Conservation (phyloP, 1,284 basidiomycete genomes). For the Volvariella volvacea region DNA sequence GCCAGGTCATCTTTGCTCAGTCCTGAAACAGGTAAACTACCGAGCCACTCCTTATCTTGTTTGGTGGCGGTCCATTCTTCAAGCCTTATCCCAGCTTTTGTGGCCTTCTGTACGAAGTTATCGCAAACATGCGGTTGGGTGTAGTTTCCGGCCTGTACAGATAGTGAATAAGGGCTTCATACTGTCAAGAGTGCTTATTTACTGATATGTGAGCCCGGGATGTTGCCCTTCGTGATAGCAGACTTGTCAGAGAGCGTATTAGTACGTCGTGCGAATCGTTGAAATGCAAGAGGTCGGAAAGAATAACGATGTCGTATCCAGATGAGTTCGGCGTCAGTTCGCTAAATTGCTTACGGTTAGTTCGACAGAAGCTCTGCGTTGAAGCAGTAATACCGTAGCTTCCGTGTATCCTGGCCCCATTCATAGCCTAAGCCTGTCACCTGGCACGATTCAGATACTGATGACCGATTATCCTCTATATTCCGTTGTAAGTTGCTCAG, state of each 20-base stretch:
- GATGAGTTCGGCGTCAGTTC: constrained; percentile 13
- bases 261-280: constrained; percentile 53
- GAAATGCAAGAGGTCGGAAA: constrained; percentile 69
- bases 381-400: constrained; percentile 39
- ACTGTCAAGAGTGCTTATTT: constrained; percentile 8
- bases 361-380: constrained; percentile 1
- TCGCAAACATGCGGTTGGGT: constrained; percentile 48
- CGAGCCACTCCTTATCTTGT: constrained; percentile 38
- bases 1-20: constrained; percentile 42
- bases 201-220: constrained; percentile 53
- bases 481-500: constrained; percentile 49
- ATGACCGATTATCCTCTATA: constrained; percentile 37
- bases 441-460: constrained; percentile 29
- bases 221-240: constrained; percentile 36
- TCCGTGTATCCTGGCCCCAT: constrained; percentile 48
- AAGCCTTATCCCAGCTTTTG: constrained; percentile 36
- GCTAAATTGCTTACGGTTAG: constrained; percentile 11
- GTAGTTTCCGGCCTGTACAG: constrained; percentile 48
- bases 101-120: constrained; percentile 40
- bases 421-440: constrained; percentile 48
- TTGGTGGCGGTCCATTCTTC: constrained; percentile 30
- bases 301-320: constrained; percentile 52
- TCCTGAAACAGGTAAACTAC: constrained; percentile 36
- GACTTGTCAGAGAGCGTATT: constrained; percentile 37
- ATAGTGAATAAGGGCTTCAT: background rate